Percentiles rank a stretch among this genome's conserved stretches.
Conservation (phyloP, 257 asterid species). For the Nicotiana paniculata region DNA sequence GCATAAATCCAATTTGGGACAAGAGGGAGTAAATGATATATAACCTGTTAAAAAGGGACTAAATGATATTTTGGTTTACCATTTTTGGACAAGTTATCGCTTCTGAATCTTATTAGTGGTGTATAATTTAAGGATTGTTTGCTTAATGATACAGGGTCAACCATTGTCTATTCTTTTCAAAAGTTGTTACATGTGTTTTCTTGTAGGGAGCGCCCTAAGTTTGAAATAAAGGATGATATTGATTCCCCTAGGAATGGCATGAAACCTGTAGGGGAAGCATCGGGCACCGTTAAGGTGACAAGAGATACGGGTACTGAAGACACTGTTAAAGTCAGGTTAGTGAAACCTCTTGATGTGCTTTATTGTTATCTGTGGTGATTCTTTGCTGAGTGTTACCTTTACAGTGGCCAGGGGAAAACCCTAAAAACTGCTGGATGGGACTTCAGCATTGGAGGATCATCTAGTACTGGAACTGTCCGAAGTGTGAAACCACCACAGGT, state of each 20-base stretch:
- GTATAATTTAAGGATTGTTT: not conserved
- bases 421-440: slow-evolving; percentile 87
- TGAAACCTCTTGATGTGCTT: slow-evolving; percentile 23
- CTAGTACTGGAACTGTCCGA: slow-evolving; percentile 74
- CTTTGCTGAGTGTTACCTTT: slow-evolving; percentile 20
- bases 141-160: slow-evolving; percentile 7
- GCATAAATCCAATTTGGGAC: not conserved
- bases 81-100: not conserved
- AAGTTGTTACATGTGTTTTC: not conserved
- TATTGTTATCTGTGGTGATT: slow-evolving; percentile 7
- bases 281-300: slow-evolving; percentile 43
- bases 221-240: slow-evolving; percentile 36
- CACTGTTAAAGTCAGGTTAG: slow-evolving; percentile 52
- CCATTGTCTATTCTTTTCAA: not conserved
- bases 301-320: slow-evolving; percentile 33
- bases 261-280: slow-evolving; percentile 39
- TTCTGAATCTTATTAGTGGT: not conserved
- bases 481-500: slow-evolving; percentile 89
- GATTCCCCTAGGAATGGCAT: slow-evolving; percentile 29
- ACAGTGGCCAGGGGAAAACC: slow-evolving; percentile 62
- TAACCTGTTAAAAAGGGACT: not conserved
- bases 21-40: not conserved
- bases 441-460: slow-evolving; percentile 82
- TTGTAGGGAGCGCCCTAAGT: slow-evolving; percentile 49
- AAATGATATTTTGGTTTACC: not conserved